Base-by-base conservation (phyloP, 108 stramenopile species). In the Nitzschia sp. region DNA sequence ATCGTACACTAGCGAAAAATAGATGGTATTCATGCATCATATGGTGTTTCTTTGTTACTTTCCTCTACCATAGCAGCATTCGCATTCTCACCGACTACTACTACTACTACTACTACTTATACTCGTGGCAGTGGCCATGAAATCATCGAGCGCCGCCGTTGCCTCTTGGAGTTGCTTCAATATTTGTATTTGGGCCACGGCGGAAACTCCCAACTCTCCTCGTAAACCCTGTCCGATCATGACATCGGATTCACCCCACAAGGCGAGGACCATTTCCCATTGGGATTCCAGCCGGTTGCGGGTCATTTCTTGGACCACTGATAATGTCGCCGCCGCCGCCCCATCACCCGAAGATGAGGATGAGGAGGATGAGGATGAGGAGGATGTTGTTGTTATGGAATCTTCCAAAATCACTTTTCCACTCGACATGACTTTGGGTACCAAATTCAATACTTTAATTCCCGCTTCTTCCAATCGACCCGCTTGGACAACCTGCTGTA, bases 171-270 rank as follows among this genome's bases (percentile, higher is more conserved):
- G 33, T 21, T 73, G 70, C 1, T 36, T 54, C 45, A 93, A 57
- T 27, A 93, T 80, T 46, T 79, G 75, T 44, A 93, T 63, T 69
- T 93, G 92, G n/a, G 87, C 89, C 30, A 80, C 77, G 26, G 89
- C 72, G 21, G 75, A 68, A 3, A 68, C 80, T 3, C 92, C 92
- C 30, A 93, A 53, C 30, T 90, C 58, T 28, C 92, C 92, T 6
- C 83, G 67, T 1, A 93, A 33, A 6, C 73, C 88, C 75, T 93
- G 92, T 25, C 92, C 92, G 54, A 93, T 84, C 31, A 80, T 58
- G 3, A 90, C 61, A 68, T 93, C 92, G 44, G 48, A 55, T 33
- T 78, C 78, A 36, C 82, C 82, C 53, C 81, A 77, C 23, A 58
- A 69, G 13, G 59, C 81, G 0, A 79, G 33, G 9, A 88, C 45